Conservation (phyloP, 2,329 filamentous ascomycete species). For the Fusarium duplospermum region DNA sequence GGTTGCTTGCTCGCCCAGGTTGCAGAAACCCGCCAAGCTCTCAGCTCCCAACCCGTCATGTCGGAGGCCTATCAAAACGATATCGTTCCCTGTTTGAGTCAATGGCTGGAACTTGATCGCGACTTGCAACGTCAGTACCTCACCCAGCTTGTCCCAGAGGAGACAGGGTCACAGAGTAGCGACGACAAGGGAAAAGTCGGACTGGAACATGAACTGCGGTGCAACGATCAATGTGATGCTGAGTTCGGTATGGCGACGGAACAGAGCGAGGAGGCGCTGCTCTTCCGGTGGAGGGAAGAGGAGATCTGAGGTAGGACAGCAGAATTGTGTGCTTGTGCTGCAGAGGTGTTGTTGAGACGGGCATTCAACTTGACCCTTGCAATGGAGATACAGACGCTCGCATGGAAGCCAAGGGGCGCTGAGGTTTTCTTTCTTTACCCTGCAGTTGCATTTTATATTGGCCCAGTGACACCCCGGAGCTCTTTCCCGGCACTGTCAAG, state of each 20-base stretch:
- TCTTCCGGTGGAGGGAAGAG: constrained; percentile 2
- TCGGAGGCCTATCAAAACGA: not conserved
- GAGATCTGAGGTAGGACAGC: constrained; percentile 31
- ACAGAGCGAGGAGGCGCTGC: constrained; percentile 10
- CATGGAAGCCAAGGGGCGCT: not conserved
- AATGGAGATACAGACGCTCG: not conserved
- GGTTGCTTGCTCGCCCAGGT: not conserved
- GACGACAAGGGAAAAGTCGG: constrained; percentile 10
- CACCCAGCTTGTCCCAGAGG: constrained; percentile 6
- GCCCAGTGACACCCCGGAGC: not conserved
- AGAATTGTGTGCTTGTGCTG: constrained; percentile 26
- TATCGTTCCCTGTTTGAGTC: not conserved
- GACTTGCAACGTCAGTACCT: not conserved
- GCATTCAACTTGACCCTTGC: not conserved
- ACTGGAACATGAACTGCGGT: constrained; percentile 37
- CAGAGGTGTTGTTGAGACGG: constrained; percentile 3
- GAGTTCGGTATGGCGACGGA: not conserved
- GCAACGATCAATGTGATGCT: constrained; percentile 19
- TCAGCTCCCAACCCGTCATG: not conserved
- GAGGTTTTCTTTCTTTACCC: not conserved
- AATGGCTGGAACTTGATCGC: not conserved
- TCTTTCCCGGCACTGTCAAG: not conserved
- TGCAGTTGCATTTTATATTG: not conserved
- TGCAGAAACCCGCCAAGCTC: not conserved
- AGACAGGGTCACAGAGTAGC: constrained; percentile 7